Conservation (phyloP, 2,329 filamentous ascomycete species). For the Fusarium caatingaense region DNA sequence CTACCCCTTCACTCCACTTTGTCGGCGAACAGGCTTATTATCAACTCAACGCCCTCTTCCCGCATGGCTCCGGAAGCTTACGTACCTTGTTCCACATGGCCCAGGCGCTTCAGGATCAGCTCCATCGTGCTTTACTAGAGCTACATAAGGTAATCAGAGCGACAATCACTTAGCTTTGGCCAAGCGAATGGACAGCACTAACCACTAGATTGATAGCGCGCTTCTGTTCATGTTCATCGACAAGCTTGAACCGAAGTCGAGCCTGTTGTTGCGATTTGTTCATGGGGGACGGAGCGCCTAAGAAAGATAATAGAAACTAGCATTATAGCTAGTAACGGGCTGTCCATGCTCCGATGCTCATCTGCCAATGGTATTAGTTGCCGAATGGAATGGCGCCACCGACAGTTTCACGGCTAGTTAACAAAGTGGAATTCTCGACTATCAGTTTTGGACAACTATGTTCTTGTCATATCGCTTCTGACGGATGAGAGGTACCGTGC, state of each 20-base stretch:
- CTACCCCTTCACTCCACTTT: constrained; percentile 36
- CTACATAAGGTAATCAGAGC: constrained; percentile 11
- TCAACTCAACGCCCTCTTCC: constrained; percentile 38
- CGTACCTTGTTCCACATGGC: constrained; percentile 43
- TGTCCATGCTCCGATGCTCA: constrained; percentile 18
- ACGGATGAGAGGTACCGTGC: constrained; percentile 1
- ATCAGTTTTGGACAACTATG: background rate
- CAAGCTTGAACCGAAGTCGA: background rate
- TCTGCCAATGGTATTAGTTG: constrained; percentile 28
- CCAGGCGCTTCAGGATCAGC: constrained; percentile 28
- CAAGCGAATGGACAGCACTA: constrained; percentile 5
- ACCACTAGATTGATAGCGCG: constrained; percentile 6
- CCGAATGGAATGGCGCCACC: constrained; percentile 39
- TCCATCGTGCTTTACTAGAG: constrained; percentile 22
- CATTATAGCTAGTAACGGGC: constrained; percentile 27
- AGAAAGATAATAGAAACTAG: constrained; percentile 9
- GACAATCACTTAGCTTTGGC: background rate
- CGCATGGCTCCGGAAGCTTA: constrained; percentile 39
- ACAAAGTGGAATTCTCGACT: constrained; percentile 18
- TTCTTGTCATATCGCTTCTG: constrained; percentile 6
- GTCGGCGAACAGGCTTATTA: constrained; percentile 29
- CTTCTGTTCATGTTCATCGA: constrained; percentile 1
- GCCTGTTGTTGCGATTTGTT: background rate
- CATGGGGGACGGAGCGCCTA: background rate
- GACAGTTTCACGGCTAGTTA: constrained; percentile 13